Evolutionary conservation across 179 eudicot species (phyloP), one percentile per base, ranked within the genome.

Genomic region (Heliamphora pulchella): DNA sequence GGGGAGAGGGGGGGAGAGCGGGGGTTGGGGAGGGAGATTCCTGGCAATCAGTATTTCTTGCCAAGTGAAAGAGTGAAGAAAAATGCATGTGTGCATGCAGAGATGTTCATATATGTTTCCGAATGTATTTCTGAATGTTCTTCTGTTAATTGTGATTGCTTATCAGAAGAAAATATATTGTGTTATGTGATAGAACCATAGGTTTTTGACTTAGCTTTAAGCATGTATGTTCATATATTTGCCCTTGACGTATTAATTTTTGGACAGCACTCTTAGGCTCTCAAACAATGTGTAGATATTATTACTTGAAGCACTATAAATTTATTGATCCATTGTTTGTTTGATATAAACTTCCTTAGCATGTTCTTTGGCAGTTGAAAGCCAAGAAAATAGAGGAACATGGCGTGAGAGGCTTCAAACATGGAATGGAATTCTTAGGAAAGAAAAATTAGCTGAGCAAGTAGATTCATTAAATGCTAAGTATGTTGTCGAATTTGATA

Each of bases 391-490:
- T 65, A 81, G 78, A 77, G 89, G 90, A 81, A 87, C 96, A 74
- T 94, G 98, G 98, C 98, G 93, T 72, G 96, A 90, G 82, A 91
- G 98, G 87, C 93, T 94, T 81, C 86, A 84, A 70, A 83, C 85
- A 74, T 94, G 97, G 98, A 87, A 88, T 64, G 88, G 86, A 79
- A 87, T 94, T 80, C 86, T 94, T 84, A 88, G 85, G 80, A 89
- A 86, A 86, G 98, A 94, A 80, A 93, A 90, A 82, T 77, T 94
- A 80, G 81, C 89, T 22, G 97, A 91, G 78, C 87, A 92, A 80
- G 72, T 89, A 46, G 91, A 84, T 85, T 89, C 97, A 75, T 62
- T 86, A 41, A 90, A 89, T 69, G 82, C 96, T 44, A 91, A 80
- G 79, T 94, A 92, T 88, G 94, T 80, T 47, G 90, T 93, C 67